Evolutionary conservation across 495 filamentous ascomycete genomes (phyloP).

Genomic region (Melanomma pulvis-pyrius): DNA sequence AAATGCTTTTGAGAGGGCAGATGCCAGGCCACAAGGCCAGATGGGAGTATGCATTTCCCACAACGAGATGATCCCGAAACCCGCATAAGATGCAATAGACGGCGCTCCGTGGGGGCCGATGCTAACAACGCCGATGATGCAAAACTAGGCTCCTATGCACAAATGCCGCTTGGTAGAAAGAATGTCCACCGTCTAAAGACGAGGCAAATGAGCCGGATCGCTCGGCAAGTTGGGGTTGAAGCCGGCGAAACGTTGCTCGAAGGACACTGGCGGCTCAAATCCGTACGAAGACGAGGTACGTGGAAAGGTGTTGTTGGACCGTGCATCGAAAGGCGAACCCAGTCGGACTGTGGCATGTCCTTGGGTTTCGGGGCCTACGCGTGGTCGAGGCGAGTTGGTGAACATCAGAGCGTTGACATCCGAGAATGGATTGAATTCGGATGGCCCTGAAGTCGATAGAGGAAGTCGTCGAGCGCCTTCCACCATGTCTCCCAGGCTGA

Average conservation of each 20-base stretch:
- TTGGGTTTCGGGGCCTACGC: constrained; percentile 16
- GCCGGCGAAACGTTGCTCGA: constrained; percentile 39
- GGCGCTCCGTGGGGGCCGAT: constrained; percentile 9
- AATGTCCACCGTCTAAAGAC: constrained; percentile 3
- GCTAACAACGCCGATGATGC: constrained; percentile 35
- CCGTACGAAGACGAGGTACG: constrained; percentile 40
- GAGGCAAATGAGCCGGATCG: constrained; percentile 21
- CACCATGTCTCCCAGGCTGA: constrained; percentile 58
- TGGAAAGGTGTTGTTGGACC: constrained; percentile 43
- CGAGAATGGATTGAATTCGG: constrained; percentile 20
- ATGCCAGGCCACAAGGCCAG: constrained; percentile 1
- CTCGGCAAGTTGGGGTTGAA: constrained; percentile 13
- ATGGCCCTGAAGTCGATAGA: constrained; percentile 32
- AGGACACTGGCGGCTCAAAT: constrained; percentile 36
- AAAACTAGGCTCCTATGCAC: constrained; percentile 26
- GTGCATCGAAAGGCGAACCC: constrained; percentile 46
- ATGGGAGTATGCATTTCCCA: neutral
- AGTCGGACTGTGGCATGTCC: constrained; percentile 43
- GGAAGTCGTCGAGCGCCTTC: constrained; percentile 44
- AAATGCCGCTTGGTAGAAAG: constrained; percentile 11
- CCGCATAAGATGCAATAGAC: constrained; percentile 20
- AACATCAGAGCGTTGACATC: constrained; percentile 3
- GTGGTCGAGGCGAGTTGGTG: constrained; percentile 10
- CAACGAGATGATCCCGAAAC: neutral
- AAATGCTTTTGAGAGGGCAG: constrained; percentile 25